Percentiles rank a stretch among this genome's conserved stretches.
Conservation (phyloP, 148 eudicot species). For the Rhododendron kiyosumense region DNA sequence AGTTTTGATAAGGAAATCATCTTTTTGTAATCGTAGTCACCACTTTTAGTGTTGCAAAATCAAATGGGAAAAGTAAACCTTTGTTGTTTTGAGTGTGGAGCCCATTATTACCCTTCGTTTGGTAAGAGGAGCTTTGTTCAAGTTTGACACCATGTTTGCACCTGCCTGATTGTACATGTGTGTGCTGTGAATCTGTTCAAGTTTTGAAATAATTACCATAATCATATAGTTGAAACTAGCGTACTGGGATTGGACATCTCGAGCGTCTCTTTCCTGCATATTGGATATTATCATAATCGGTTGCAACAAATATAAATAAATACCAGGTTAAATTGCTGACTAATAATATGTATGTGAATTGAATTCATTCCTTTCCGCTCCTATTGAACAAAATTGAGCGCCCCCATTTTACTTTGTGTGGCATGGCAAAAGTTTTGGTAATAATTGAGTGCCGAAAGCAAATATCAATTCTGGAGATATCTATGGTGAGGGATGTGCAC, state of each 20-base stretch:
- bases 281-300: neutral
- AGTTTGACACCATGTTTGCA: conserved; percentile 1
- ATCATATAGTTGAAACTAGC: neutral
- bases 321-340: neutral
- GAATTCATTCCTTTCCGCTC: neutral
- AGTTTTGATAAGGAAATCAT: conserved; percentile 27
- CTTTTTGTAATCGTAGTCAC: neutral
- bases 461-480: neutral
- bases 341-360: neutral
- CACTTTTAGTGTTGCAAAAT: neutral
- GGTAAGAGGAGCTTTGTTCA: neutral
- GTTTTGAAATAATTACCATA: neutral
- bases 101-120: neutral
- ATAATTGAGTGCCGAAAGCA: neutral
- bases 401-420: neutral
- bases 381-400: neutral
- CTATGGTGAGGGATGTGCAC: neutral
- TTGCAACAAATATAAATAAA: neutral
- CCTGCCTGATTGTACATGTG: neutral
- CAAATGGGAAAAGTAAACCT: neutral
- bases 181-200: neutral
- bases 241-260: neutral
- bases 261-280: neutral
- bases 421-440: neutral
- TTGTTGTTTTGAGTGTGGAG: neutral